Evolutionary conservation across 768 basidiomycete species (phyloP).

Genomic region (Butyriboletus loyo): DNA sequence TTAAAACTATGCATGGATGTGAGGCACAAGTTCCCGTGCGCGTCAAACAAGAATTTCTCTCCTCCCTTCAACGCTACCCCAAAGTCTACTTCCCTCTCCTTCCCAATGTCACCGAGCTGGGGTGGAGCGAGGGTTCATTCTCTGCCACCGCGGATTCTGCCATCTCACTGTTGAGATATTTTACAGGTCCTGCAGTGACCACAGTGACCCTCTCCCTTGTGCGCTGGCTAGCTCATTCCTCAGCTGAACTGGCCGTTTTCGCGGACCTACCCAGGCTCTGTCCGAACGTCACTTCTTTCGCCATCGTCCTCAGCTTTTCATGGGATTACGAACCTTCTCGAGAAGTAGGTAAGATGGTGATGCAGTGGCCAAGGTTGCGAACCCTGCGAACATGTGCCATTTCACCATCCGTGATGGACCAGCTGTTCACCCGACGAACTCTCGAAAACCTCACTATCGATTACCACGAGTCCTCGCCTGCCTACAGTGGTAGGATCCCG

Average conservation of each 20-base stretch:
- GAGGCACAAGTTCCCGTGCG: not conserved
- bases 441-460: conserved; percentile 16
- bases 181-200: conserved; percentile 12
- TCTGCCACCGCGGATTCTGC: conserved; percentile 1
- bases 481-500: conserved; percentile 11
- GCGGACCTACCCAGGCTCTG: conserved; percentile 15
- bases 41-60: conserved; percentile 1
- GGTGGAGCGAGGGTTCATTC: conserved; percentile 13
- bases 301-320: conserved; percentile 1
- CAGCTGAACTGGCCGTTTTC: conserved; percentile 11
- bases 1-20: conserved; percentile 10
- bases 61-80: conserved; percentile 10
- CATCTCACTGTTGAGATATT: conserved; percentile 14
- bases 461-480: not conserved
- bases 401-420: conserved; percentile 12
- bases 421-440: not conserved
- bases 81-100: conserved; percentile 17
- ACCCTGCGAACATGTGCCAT: conserved; percentile 12
- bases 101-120: conserved; percentile 16
- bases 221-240: conserved; percentile 10
- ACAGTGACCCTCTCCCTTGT: conserved; percentile 9
- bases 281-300: conserved; percentile 21
- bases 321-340: conserved; percentile 7
- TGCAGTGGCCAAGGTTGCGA: conserved; percentile 11
- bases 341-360: conserved; percentile 16